phyloP scores from a whole-genome alignment of 1,284 basidiomycete genomes.

The Moesziomyces sp. region DNA sequence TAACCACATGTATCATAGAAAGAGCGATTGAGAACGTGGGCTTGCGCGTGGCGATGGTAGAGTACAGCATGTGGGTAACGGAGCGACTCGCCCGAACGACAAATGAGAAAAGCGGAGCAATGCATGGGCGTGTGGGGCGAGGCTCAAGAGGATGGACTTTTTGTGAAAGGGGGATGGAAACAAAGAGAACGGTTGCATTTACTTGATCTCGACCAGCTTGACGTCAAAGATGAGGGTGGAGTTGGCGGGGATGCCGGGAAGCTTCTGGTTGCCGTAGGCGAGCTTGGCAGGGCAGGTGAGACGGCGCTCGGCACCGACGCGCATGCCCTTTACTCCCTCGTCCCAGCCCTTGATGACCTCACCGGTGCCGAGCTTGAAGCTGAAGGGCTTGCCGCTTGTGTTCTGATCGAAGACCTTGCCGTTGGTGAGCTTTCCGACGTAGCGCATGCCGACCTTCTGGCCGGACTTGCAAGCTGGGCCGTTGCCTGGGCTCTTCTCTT shows the following conservation, averaged over 20 bases:
- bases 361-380: slow-evolving; percentile 84
- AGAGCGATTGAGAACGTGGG: too few relatives aligned
- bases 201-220: slow-evolving; percentile 72
- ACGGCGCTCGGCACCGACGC: slow-evolving; percentile 86
- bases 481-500: slow-evolving; percentile 81
- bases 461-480: slow-evolving; percentile 88
- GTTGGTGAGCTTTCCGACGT: slow-evolving; percentile 85
- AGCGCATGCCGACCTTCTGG: slow-evolving; percentile 84
- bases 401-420: slow-evolving; percentile 91
- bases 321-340: slow-evolving; percentile 89
- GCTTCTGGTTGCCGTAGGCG: slow-evolving; percentile 72
- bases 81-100: too few relatives aligned
- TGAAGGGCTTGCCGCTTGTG: slow-evolving; percentile 86
- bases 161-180: too few relatives aligned
- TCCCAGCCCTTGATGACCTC: slow-evolving; percentile 95
- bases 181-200: slow-evolving; percentile 12
- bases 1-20: too few relatives aligned
- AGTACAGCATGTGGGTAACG: too few relatives aligned
- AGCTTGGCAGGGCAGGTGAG: slow-evolving; percentile 77
- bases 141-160: too few relatives aligned
- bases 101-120: too few relatives aligned
- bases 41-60: too few relatives aligned
- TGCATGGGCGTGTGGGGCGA: too few relatives aligned
- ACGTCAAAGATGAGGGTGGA: slow-evolving; percentile 72
- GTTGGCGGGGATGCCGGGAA: slow-evolving; percentile 71